Base-by-base conservation (phyloP, 805 yeast genomes). In the Starmerella roubikii region DNA sequence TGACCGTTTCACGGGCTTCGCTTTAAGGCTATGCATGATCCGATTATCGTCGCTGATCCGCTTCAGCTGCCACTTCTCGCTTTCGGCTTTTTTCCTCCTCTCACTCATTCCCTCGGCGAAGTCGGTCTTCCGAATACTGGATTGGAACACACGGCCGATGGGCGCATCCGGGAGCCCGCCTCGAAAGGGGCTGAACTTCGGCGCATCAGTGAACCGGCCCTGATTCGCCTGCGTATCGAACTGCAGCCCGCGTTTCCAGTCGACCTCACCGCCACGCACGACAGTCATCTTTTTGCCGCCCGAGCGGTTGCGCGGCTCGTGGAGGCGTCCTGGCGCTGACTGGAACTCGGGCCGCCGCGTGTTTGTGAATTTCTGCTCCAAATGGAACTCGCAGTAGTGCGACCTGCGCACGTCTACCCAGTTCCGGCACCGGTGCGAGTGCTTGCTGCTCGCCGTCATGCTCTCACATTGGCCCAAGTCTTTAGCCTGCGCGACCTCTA, bases 301-400 rank as follows among this genome's bases (percentile, higher is more conserved):
- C 52, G 60, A 21, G 6, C 30, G 22, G 15, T 33, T 29, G 10
- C 34, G 63, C 59, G 4, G 85, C 76, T 6, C 83, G 69, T 49
- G 74, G 67, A 58, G 72, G 56, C 41, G 74, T 59, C 42, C 68
- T 64, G 43, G 72, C 61, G 13, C 80, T 71, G 56, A 51, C 34
- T 74, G 80, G 38, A 88, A 64, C 55, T 86, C 97, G 64, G 83
- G 71, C 45, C 97, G 63, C 44, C 71, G 67, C n/a, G 75, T 67
- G 32, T 68, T 66, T 39, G 73, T 62, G 9, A 38, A 29, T 32
- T 71, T 65, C 34, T 66, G 48, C 45, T 82, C 88, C 15, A 69
- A 62, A 53, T 86, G 97, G 50, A 61, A 83, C 22, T 73, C 74
- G 57, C 97, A 86, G 42, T 72, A 67, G 19, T 67, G 69, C 5